These are phyloP conservation scores for Colletotrichum kahawae DNA, from an alignment of 2,329 filamentous ascomycete species.

Conservation along the genomic window DNA sequence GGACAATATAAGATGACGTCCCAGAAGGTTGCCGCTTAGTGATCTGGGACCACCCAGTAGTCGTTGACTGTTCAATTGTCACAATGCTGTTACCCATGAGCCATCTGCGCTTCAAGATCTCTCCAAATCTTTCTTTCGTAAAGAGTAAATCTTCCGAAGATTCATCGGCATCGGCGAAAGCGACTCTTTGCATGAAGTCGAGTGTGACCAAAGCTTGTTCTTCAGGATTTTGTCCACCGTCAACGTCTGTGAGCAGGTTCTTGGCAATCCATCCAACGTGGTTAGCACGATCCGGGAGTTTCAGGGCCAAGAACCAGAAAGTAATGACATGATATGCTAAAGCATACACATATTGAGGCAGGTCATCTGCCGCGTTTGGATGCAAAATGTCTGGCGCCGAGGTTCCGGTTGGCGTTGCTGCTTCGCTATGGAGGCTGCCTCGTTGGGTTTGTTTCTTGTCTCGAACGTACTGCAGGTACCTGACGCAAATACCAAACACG, in stretches of 20 bases:
- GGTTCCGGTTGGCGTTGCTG: slow-evolving; percentile 20
- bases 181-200: slow-evolving; percentile 91
- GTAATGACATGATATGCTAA: slow-evolving; percentile 94
- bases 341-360: slow-evolving; percentile 93
- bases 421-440: slow-evolving; percentile 50
- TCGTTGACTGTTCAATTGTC: slow-evolving; percentile 73
- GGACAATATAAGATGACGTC: slow-evolving; percentile 63
- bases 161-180: slow-evolving; percentile 85
- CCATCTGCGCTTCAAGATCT: slow-evolving; percentile 72
- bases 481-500: slow-evolving; percentile 93
- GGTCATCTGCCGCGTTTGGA: slow-evolving; percentile 61
- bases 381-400: slow-evolving; percentile 12
- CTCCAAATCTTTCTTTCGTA: slow-evolving; percentile 66
- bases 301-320: slow-evolving; percentile 94
- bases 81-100: slow-evolving; percentile 76
- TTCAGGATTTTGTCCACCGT: slow-evolving; percentile 78
- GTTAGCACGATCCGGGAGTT: slow-evolving; percentile 80
- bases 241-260: slow-evolving; percentile 79
- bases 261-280: slow-evolving; percentile 91
- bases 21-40: slow-evolving; percentile 76
- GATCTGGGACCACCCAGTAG: slow-evolving; percentile 72
- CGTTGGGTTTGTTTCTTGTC: slow-evolving; percentile 62
- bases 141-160: slow-evolving; percentile 72
- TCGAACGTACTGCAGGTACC: slow-evolving; percentile 88
- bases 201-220: slow-evolving; percentile 94